Percentiles rank a stretch among this genome's conserved stretches.
Conservation (phyloP, 768 basidiomycete genomes). For the Candolleomyces eurysporus region DNA sequence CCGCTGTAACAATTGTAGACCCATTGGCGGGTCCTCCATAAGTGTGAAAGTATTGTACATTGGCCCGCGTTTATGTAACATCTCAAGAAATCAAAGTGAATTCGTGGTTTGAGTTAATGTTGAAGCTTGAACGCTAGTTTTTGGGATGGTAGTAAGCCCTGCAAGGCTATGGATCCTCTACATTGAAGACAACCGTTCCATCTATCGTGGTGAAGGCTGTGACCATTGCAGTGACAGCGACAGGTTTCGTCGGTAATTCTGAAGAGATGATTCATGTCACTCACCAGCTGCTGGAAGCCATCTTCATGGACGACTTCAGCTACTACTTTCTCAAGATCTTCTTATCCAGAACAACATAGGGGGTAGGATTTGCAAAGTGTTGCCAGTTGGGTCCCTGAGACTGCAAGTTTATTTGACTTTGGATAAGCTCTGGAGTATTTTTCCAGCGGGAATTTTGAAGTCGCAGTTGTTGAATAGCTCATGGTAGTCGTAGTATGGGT, state of each 20-base stretch:
- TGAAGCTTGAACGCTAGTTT: background rate
- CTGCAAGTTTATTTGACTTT: conserved; percentile 14
- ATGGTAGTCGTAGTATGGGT: conserved; percentile 18
- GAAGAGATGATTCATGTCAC: no score
- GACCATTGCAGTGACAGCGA: background rate
- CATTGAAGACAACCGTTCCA: conserved; percentile 12
- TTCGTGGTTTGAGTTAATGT: background rate
- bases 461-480: conserved; percentile 58
- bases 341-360: conserved; percentile 63
- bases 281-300: conserved; percentile 73
- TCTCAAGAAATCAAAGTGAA: background rate
- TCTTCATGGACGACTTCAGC: conserved; percentile 68
- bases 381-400: conserved; percentile 54
- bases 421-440: conserved; percentile 74
- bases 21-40: no score
- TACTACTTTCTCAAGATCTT: conserved; percentile 55
- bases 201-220: conserved; percentile 3
- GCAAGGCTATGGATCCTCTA: conserved; percentile 15
- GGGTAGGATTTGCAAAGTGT: conserved; percentile 77
- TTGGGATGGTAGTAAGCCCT: background rate
- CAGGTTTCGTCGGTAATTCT: background rate
- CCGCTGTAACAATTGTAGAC: no score
- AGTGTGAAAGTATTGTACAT: no score
- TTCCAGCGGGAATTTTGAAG: conserved; percentile 51
- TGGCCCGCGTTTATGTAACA: background rate